Percentiles rank a stretch among this genome's conserved stretches.
phyloP scores from a whole-genome alignment of 1,284 basidiomycete genomes.

The Ganoderma sinense region DNA sequence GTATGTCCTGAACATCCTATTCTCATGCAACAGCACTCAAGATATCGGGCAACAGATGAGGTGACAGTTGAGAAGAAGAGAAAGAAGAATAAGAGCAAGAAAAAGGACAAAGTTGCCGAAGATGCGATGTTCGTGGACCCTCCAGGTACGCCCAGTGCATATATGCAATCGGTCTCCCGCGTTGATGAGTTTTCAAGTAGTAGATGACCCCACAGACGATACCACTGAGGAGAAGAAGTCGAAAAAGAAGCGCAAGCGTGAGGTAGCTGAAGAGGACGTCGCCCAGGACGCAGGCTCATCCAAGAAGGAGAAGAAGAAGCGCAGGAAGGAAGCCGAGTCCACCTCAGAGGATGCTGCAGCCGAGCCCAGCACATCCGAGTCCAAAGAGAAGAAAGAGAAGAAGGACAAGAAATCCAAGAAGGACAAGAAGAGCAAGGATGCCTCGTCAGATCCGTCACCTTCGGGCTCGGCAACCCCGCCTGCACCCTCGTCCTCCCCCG shows the following conservation, averaged over 20 bases:
- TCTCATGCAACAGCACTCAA: background rate
- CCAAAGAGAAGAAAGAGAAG: constrained; percentile 35
- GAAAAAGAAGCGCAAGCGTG: constrained; percentile 40
- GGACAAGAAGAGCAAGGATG: constrained; percentile 27
- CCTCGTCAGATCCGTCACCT: constrained; percentile 8
- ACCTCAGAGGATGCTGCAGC: constrained; percentile 14
- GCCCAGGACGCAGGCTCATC: constrained; percentile 15
- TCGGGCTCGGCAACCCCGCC: constrained; percentile 23
- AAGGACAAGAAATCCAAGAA: constrained; percentile 33
- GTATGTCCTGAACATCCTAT: constrained; percentile 32
- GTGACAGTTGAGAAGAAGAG: constrained; percentile 27
- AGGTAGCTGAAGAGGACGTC: constrained; percentile 24
- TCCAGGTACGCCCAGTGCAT: constrained; percentile 18
- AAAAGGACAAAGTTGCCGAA: constrained; percentile 11
- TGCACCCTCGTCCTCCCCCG: constrained; percentile 41
- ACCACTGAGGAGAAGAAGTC: constrained; percentile 29
- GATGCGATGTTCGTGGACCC: constrained; percentile 24
- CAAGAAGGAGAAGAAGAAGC: constrained; percentile 37
- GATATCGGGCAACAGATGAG: constrained; percentile 13
- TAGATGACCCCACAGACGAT: constrained; percentile 22
- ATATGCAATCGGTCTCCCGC: background rate
- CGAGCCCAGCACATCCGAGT: constrained; percentile 25
- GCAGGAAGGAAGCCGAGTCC: constrained; percentile 26
- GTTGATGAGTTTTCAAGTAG: background rate
- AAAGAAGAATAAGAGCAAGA: constrained; percentile 34